Conservation (phyloP, 768 basidiomycete genomes). For the Amanita inopinata region DNA sequence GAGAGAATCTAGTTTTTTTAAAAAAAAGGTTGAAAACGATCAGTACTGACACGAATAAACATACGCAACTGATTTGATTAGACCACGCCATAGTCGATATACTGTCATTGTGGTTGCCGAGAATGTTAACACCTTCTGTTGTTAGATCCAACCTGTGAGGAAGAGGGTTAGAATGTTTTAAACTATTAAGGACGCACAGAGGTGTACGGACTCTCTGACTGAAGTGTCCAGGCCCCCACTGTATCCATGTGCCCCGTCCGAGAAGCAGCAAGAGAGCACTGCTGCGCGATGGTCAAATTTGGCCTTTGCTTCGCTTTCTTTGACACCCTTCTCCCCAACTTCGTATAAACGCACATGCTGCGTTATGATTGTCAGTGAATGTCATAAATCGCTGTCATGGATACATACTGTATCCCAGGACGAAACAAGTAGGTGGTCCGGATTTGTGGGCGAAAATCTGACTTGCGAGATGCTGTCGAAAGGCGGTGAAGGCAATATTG, state of each 20-base stretch:
- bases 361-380: conserved; percentile 2
- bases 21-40: not conserved
- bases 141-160: conserved; percentile 61
- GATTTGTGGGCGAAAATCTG: conserved; percentile 71
- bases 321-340: conserved; percentile 49
- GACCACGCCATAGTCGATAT: conserved; percentile 64
- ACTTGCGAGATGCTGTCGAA: conserved; percentile 81
- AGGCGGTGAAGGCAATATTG: conserved; percentile 41
- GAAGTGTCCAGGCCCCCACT: conserved; percentile 84
- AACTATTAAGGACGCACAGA: conserved; percentile 5
- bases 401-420: conserved; percentile 76
- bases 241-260: conserved; percentile 56
- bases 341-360: conserved; percentile 40
- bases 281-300: conserved; percentile 87
- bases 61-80: conserved; percentile 1
- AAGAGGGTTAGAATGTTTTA: not conserved
- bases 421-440: conserved; percentile 71
- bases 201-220: conserved; percentile 60
- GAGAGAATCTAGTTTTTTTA: conserved; percentile 65
- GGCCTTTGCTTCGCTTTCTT: conserved; percentile 54
- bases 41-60: not conserved
- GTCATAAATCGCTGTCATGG: conserved; percentile 7
- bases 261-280: conserved; percentile 76
- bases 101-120: conserved; percentile 77
- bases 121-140: conserved; percentile 57